These are phyloP conservation scores for Vaccinium macrocarpon DNA, from an alignment of 148 eudicot genomes.

Conservation along the genomic window DNA sequence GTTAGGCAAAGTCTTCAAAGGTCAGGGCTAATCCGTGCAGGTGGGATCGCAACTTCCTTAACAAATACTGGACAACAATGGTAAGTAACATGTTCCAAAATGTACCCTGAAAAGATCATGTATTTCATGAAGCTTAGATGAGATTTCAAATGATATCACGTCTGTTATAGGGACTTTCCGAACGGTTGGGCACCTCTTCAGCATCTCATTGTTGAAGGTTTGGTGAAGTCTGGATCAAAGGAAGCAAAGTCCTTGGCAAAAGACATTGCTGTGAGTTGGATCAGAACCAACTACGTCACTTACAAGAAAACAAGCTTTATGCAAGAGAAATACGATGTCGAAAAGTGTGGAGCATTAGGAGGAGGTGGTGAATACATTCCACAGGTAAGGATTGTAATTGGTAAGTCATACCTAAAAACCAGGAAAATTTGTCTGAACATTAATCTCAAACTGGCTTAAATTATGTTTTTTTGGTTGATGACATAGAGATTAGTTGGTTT, in stretches of 20 bases:
- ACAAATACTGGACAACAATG: constrained; percentile 83
- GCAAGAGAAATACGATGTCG: constrained; percentile 85
- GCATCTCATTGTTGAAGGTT: constrained; percentile 80
- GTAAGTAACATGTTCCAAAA: constrained; percentile 25
- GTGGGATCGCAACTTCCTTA: constrained; percentile 80
- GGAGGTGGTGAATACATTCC: constrained; percentile 87
- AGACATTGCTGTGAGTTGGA: constrained; percentile 73
- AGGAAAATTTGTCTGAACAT: too few species aligned
- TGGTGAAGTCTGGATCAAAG: constrained; percentile 57
- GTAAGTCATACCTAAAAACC: neutral
- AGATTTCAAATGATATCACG: too few species aligned
- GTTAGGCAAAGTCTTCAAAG: constrained; percentile 57
- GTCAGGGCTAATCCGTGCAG: constrained; percentile 61
- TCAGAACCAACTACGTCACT: constrained; percentile 66
- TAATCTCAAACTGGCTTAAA: neutral
- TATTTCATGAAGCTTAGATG: neutral
- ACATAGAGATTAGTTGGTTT: too few species aligned
- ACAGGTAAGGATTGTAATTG: constrained; percentile 49
- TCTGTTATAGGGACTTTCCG: constrained; percentile 69
- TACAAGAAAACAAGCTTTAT: constrained; percentile 62
- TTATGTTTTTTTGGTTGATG: too few species aligned
- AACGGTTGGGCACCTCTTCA: constrained; percentile 97
- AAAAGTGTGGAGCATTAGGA: constrained; percentile 76
- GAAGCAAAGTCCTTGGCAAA: constrained; percentile 57
- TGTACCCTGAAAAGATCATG: neutral